Conservation (phyloP, 768 basidiomycete species). For the Trametes gibbosa region DNA sequence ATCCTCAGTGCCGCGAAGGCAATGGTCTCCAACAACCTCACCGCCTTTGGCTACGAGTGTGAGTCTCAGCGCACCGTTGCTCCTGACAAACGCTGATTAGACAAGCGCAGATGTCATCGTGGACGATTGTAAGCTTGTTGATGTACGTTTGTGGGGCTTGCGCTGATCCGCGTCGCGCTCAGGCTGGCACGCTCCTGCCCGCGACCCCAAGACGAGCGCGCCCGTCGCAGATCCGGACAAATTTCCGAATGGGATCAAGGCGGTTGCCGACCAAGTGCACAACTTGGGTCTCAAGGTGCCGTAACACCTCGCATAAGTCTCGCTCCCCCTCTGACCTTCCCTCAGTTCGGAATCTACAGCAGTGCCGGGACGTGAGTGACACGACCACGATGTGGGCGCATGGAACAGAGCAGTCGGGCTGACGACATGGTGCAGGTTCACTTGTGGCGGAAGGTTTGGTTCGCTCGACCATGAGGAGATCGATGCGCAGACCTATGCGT, state of each 20-base stretch:
- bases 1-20: constrained; percentile 35
- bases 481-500: constrained; percentile 40
- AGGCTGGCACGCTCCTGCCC: constrained; percentile 34
- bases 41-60: constrained; percentile 39
- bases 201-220: constrained; percentile 31
- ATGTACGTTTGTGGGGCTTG: neutral
- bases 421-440: constrained; percentile 22
- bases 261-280: constrained; percentile 33
- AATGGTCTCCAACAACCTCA: constrained; percentile 33
- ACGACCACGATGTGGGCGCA: neutral
- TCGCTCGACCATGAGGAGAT: constrained; percentile 40
- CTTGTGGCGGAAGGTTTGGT: constrained; percentile 38
- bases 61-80: neutral
- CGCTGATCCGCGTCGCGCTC: neutral
- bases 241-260: constrained; percentile 32
- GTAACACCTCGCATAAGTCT: neutral
- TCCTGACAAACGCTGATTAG: neutral
- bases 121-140: constrained; percentile 35
- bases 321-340: neutral
- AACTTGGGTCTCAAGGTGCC: constrained; percentile 32
- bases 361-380: constrained; percentile 31
- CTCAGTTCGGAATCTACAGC: constrained; percentile 37
- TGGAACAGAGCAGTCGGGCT: neutral
- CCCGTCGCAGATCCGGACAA: constrained; percentile 31
- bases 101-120: constrained; percentile 32